phyloP scores from a whole-genome alignment of 73 alveolate genomes.

The Halteria grandinella region DNA sequence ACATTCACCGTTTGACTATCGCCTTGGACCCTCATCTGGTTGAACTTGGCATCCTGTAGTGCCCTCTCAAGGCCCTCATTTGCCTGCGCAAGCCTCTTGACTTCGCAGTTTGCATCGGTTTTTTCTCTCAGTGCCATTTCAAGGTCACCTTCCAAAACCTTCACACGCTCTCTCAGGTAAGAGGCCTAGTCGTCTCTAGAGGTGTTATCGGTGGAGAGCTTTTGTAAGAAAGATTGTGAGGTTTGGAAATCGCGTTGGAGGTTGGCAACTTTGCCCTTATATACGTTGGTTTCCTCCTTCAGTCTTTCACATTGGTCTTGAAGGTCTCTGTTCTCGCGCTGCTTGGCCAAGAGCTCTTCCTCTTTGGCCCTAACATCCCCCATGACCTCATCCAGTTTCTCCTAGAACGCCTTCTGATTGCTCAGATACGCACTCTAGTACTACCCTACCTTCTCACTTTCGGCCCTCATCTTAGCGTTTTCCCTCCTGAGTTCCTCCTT shows the following conservation, averaged over 20 bases:
- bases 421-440: conserved; percentile 39
- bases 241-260: conserved; percentile 16
- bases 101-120: conserved; percentile 40
- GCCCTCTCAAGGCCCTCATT: conserved; percentile 25
- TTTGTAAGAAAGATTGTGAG: background rate
- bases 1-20: conserved; percentile 10
- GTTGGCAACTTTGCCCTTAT: background rate
- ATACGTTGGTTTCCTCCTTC: conserved; percentile 48
- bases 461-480: conserved; percentile 8
- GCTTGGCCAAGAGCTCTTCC: background rate
- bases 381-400: conserved; percentile 10
- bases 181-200: background rate
- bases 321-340: background rate
- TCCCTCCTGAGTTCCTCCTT: conserved; percentile 11
- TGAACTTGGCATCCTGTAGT: conserved; percentile 34
- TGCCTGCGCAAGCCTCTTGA: conserved; percentile 30
- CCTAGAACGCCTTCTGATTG: conserved; percentile 60
- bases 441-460: background rate
- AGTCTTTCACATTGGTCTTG: background rate
- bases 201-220: background rate
- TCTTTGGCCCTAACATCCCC: conserved; percentile 30
- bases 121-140: conserved; percentile 30
- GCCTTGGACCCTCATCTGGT: conserved; percentile 32
- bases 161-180: conserved; percentile 38
- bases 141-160: conserved; percentile 14